Conservation (phyloP, 129 eudicot species). For the Chrysanthemum makinoi region DNA sequence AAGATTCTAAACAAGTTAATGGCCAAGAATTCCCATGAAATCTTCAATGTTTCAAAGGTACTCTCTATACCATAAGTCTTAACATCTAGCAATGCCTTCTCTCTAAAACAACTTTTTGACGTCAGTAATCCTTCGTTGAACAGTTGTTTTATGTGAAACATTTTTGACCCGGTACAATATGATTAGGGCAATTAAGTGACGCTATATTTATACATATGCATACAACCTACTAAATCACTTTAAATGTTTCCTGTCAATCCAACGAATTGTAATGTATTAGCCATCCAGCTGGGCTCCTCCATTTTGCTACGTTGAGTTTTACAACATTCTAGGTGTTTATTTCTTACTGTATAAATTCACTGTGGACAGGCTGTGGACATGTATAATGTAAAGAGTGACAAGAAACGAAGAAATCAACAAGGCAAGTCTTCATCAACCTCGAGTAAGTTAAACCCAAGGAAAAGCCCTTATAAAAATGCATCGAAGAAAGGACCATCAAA, state of each 20-base stretch:
- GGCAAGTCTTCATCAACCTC: slow-evolving; percentile 53
- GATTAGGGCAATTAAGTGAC: too few species aligned
- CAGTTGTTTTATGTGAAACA: too few species aligned
- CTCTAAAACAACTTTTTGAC: too few species aligned
- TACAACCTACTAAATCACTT: too few species aligned
- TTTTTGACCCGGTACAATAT: too few species aligned
- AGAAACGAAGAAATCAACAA: slow-evolving; percentile 55
- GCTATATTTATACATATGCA: too few species aligned
- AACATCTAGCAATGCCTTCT: not conserved
- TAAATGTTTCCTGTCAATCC: too few species aligned
- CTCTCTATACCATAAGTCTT: not conserved
- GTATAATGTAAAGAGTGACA: slow-evolving; percentile 81
- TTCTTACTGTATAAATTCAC: not conserved
- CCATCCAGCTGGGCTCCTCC: too few species aligned
- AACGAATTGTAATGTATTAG: too few species aligned
- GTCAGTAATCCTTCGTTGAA: too few species aligned
- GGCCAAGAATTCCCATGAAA: slow-evolving; percentile 69
- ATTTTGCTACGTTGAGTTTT: too few species aligned
- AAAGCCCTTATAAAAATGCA: slow-evolving; percentile 64
- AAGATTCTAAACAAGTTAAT: slow-evolving; percentile 78
- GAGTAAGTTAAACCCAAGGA: slow-evolving; percentile 58
- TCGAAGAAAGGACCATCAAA: slow-evolving; percentile 12
- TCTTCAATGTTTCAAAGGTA: slow-evolving; percentile 81
- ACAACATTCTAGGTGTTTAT: not conserved
- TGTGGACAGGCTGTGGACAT: slow-evolving; percentile 76